These are phyloP conservation scores for Penicillium thymicola DNA, from an alignment of 2,329 filamentous ascomycete species.

Conservation along the genomic window DNA sequence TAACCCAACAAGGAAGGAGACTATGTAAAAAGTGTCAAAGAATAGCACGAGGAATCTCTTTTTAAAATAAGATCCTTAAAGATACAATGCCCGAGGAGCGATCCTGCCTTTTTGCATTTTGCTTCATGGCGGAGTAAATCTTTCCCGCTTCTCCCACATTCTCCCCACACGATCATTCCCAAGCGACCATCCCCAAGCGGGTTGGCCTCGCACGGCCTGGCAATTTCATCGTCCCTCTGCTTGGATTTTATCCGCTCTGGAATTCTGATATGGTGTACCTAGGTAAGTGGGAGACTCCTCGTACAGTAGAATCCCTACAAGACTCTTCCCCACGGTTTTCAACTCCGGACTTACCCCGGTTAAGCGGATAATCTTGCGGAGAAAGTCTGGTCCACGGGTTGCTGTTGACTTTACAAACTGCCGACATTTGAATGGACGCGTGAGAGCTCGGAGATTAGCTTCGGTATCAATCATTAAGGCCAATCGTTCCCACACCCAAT, in stretches of 20 bases:
- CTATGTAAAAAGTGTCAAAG: background rate
- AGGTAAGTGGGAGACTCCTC: background rate
- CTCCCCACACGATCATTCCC: conserved; percentile 18
- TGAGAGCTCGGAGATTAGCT: background rate
- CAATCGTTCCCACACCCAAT: background rate
- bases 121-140: conserved; percentile 20
- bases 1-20: background rate
- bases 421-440: background rate
- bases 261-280: background rate
- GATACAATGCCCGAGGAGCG: background rate
- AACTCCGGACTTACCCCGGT: background rate
- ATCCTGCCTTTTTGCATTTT: background rate
- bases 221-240: conserved; percentile 4
- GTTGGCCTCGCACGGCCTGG: background rate
- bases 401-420: background rate
- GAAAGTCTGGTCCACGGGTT: background rate
- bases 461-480: no score
- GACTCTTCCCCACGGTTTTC: background rate
- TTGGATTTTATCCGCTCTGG: conserved; percentile 17
- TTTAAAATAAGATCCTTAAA: conserved; percentile 7
- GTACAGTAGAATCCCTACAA: background rate
- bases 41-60: background rate
- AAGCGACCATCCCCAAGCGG: background rate
- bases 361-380: background rate
- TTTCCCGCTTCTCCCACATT: conserved; percentile 26